Conservation (phyloP, 2,329 filamentous ascomycete species). For the Aspergillus sclerotialis region DNA sequence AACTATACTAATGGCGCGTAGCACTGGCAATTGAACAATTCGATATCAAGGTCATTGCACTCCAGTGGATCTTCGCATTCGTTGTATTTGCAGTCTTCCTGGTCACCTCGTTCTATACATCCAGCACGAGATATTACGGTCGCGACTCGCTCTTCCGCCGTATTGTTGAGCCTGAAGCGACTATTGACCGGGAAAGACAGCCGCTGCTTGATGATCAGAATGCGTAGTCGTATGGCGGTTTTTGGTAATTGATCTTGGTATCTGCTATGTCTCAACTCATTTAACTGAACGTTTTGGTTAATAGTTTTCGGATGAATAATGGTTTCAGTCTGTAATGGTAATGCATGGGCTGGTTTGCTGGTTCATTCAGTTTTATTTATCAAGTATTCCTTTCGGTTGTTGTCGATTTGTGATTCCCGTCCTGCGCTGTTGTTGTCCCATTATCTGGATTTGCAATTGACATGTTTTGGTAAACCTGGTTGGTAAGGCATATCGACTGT, state of each 20-base stretch:
- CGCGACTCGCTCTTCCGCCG: conserved; percentile 30
- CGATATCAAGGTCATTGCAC: conserved; percentile 61
- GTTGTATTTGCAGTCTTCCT: conserved; percentile 71
- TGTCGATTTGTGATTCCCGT: no score
- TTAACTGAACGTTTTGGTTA: no score
- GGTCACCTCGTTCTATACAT: conserved; percentile 52
- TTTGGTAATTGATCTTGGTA: neutral
- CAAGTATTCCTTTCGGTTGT: no score
- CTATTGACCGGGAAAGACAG: conserved; percentile 45
- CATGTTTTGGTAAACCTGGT: no score
- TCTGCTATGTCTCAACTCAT: no score
- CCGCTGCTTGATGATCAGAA: conserved; percentile 39
- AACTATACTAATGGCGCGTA: conserved; percentile 17
- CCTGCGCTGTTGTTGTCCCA: no score
- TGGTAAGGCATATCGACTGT: no score
- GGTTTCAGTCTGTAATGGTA: no score
- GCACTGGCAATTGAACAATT: conserved; percentile 72
- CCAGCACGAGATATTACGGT: conserved; percentile 25
- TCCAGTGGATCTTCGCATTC: conserved; percentile 93
- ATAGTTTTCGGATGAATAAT: no score
- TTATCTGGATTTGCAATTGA: no score
- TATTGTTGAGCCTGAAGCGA: conserved; percentile 28
- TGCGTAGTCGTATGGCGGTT: neutral
- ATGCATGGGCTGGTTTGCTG: no score
- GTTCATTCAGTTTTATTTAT: no score